Evolutionary conservation across 1,139 yeast species (phyloP), one percentile per base, ranked within the genome.

Genomic region (Scheffersomyces cryptocercus): DNA sequence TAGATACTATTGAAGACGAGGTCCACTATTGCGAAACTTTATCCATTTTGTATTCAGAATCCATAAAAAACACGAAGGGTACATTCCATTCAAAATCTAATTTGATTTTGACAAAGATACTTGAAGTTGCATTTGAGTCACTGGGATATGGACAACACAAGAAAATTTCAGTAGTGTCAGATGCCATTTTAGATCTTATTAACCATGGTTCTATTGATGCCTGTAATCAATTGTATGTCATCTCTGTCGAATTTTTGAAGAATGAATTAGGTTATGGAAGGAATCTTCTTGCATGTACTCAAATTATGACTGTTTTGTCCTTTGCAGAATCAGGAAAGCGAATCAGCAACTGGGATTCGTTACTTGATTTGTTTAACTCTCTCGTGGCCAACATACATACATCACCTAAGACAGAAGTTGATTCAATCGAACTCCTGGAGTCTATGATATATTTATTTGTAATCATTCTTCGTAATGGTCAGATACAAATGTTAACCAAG

Each of bases 321-420:
- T 85, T 84, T 62, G 82, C 87, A 1, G 90, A 85, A 47, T 81
- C 88, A 33, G 93, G 93, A 53, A 75, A 65, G 47, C 84, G 82
- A 54, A 73, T 84, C 6, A 57, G 69, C 2, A 64, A 70, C 46
- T 81, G 85, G 85, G 43, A 48, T 12, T 32, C 26, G 15, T 28
- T 36, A 10, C 13, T 28, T n/a, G 28, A 28, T 13, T 13, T 36
- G 10, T 28, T 15, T 15, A 26, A 5, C 50, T 64, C 24, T 14
- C n/a, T 31, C 7, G 15, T 31, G 35, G 20, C 3, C 10, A 14
- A 31, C 10, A 14, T 31, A 20, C 14, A 31, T 31, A 5, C 10
- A 14, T 28, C 15, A n/a, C 28, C n/a, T 2, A 7, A n/a, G 15
- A 35, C 29, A 16, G 36, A 28, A 3, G 32, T 37, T 16, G 28